These are phyloP conservation scores for Turritis glabra DNA, from an alignment of 345 rosid species.

Conservation along the genomic window DNA sequence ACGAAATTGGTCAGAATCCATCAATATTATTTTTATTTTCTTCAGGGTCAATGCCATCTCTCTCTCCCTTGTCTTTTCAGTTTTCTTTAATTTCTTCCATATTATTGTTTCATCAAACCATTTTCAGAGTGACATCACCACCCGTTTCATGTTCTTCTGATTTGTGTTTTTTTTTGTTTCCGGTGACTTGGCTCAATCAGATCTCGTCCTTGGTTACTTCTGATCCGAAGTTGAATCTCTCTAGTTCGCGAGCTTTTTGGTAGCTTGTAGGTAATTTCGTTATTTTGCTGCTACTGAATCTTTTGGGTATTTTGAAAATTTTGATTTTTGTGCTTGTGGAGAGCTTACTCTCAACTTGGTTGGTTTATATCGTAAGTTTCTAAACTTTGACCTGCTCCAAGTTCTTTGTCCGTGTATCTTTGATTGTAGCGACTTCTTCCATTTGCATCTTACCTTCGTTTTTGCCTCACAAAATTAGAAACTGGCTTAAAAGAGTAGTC, in stretches of 20 bases:
- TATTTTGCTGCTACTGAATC: background rate
- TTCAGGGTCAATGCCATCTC: background rate
- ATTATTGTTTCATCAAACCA: background rate
- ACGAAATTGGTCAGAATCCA: background rate
- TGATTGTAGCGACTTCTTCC: background rate
- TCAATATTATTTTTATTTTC: no score
- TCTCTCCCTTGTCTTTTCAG: conserved; percentile 3
- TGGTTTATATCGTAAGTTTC: background rate
- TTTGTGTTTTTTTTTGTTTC: background rate
- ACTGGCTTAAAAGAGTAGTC: background rate
- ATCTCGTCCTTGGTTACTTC: background rate
- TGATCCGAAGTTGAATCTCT: background rate
- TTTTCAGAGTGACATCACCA: conserved; percentile 1
- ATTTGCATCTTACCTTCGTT: background rate
- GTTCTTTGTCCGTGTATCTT: background rate
- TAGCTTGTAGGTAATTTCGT: background rate
- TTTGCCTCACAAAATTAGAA: background rate
- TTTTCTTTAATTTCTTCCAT: background rate
- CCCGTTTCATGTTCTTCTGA: no score
- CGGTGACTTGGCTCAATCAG: background rate
- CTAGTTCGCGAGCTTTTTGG: background rate
- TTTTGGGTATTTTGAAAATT: background rate
- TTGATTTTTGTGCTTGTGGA: background rate
- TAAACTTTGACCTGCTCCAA: background rate
- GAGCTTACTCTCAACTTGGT: background rate